These are phyloP conservation scores for Comarum palustre DNA, from an alignment of 306 rosid species.

Conservation along the genomic window DNA sequence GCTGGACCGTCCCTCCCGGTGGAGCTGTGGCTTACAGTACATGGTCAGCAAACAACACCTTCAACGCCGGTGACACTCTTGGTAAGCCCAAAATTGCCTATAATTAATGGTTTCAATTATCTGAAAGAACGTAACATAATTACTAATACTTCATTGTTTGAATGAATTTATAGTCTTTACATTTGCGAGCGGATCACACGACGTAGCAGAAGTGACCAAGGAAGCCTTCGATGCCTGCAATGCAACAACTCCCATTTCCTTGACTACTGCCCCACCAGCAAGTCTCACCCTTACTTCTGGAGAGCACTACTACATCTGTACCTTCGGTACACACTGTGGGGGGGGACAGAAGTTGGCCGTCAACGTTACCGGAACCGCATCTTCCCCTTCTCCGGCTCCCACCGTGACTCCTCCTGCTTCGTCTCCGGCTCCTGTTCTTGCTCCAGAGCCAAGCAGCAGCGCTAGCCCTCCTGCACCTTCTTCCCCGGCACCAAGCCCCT, in stretches of 20 bases:
- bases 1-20: conserved; percentile 51
- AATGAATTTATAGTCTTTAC: conserved; percentile 43
- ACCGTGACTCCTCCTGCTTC: conserved; percentile 2
- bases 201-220: conserved; percentile 55
- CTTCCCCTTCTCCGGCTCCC: conserved; percentile 42
- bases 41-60: conserved; percentile 61
- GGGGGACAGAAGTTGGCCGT: conserved; percentile 52
- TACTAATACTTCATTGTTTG: neutral
- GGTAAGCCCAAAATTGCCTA: conserved; percentile 33
- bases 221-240: conserved; percentile 45
- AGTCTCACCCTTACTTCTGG: conserved; percentile 41
- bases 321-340: conserved; percentile 39
- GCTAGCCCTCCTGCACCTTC: conserved; percentile 10
- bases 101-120: neutral
- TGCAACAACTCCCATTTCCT: conserved; percentile 17
- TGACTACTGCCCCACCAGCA: conserved; percentile 28
- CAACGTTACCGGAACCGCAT: conserved; percentile 41
- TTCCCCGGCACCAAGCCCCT: conserved; percentile 20
- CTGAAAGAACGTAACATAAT: neutral
- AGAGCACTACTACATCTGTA: conserved; percentile 52
- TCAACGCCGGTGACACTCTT: conserved; percentile 47
- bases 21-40: conserved; percentile 32
- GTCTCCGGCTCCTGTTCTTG: conserved; percentile 4
- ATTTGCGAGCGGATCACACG: conserved; percentile 34
- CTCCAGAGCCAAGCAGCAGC: conserved; percentile 6